These are phyloP conservation scores for Saccharum hybrid DNA, from an alignment of 202 grass and related monocot genomes.

Conservation along the genomic window DNA sequence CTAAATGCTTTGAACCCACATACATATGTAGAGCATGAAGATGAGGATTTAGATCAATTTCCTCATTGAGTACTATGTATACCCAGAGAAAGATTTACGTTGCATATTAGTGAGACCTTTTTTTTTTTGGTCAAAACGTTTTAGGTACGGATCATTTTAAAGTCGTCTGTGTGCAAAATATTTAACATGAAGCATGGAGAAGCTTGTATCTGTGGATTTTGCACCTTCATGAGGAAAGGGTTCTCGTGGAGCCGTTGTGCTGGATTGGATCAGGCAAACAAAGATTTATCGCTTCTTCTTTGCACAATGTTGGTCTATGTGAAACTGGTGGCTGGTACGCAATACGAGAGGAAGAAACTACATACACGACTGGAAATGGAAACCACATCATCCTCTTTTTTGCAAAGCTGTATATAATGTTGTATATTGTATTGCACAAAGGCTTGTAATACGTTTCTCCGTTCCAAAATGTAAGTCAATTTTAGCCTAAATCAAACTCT, in stretches of 20 bases:
- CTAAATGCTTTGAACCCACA: background rate
- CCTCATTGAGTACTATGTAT: background rate
- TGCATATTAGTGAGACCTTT: conserved; percentile 8
- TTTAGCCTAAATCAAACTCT: background rate
- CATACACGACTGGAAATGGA: background rate
- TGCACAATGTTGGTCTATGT: background rate
- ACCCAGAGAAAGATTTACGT: background rate
- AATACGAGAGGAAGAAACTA: conserved; percentile 17
- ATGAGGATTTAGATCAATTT: background rate
- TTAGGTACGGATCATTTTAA: background rate
- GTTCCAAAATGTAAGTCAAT: background rate
- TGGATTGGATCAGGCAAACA: conserved; percentile 33
- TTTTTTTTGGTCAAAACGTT: background rate
- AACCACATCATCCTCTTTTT: background rate
- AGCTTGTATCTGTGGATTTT: conserved; percentile 19
- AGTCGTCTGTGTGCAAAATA: background rate
- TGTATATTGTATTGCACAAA: background rate
- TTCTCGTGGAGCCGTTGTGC: background rate
- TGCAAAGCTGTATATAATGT: conserved; percentile 24
- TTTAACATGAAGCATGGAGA: background rate
- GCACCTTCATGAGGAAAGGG: conserved; percentile 11
- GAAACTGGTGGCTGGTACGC: conserved; percentile 28
- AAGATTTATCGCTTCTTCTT: conserved; percentile 13
- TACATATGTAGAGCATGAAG: background rate
- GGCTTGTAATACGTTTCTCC: background rate